Percentiles rank a stretch among this genome's conserved stretches.
These are phyloP conservation scores for Kluyveromyces dobzhanskii DNA, from an alignment of 805 yeast species.

Conservation along the genomic window DNA sequence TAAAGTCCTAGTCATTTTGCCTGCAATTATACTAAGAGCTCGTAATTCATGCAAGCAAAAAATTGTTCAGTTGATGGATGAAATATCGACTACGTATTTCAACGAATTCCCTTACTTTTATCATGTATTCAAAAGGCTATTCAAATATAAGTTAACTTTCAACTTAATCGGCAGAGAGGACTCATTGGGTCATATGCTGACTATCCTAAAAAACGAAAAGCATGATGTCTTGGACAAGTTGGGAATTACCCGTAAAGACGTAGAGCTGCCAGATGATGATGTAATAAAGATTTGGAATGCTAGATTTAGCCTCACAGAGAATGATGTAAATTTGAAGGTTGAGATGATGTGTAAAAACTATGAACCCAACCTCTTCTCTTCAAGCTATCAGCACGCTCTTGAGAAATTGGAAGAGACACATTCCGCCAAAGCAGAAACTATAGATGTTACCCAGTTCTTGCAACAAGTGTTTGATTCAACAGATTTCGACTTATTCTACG, in stretches of 20 bases:
- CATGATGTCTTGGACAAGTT: slow-evolving; percentile 3
- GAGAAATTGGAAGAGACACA: slow-evolving; percentile 2
- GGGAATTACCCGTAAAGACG: not conserved
- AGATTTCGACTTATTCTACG: slow-evolving; percentile 1
- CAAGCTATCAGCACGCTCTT: slow-evolving; percentile 3
- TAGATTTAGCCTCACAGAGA: not conserved
- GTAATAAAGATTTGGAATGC: not conserved
- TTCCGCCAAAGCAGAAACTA: not conserved
- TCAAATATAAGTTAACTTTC: slow-evolving; percentile 22
- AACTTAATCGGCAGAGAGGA: slow-evolving; percentile 16
- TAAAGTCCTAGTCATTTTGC: slow-evolving; percentile 19
- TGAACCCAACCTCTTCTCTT: slow-evolving; percentile 1
- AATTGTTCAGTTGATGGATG: slow-evolving; percentile 12
- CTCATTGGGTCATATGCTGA: slow-evolving; percentile 22
- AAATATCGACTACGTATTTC: slow-evolving; percentile 22
- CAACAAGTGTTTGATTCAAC: slow-evolving; percentile 3
- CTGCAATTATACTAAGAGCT: slow-evolving; percentile 21
- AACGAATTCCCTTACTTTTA: slow-evolving; percentile 25
- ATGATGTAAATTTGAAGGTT: not conserved
- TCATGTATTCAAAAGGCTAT: slow-evolving; percentile 24
- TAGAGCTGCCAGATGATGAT: not conserved
- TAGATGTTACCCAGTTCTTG: slow-evolving; percentile 2
- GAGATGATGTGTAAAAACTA: slow-evolving; percentile 1
- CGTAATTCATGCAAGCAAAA: slow-evolving; percentile 1
- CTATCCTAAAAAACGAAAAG: slow-evolving; percentile 17